A percentile compares a stretch with the other conserved stretches of the same genome.
Evolutionary conservation across 345 rosid genomes (phyloP).

Genomic region (Capsella bursapastoris): DNA sequence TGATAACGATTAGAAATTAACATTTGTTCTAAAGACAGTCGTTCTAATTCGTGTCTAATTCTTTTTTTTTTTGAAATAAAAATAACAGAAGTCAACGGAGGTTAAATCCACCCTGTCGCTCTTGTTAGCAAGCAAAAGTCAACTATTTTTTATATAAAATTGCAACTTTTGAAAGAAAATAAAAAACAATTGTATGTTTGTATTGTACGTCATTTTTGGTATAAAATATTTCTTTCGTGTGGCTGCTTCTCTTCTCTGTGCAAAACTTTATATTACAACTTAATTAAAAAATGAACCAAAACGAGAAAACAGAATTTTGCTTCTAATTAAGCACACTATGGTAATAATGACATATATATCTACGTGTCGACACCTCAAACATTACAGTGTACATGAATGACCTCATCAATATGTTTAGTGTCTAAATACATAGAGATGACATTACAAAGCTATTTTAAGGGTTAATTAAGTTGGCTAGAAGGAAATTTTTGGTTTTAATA

Average conservation of each 20-base stretch:
- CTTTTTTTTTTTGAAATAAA: neutral
- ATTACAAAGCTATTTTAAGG: neutral
- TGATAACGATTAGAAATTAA: neutral
- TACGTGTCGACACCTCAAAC: slow-evolving; percentile 16
- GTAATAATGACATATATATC: neutral
- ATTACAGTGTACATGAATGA: neutral
- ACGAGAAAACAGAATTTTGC: neutral
- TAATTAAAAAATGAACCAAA: neutral
- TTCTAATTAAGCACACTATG: neutral
- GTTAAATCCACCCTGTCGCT: slow-evolving; percentile 41
- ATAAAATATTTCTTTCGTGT: slow-evolving; percentile 2
- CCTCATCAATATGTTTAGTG: slow-evolving; percentile 2
- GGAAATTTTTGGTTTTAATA: neutral
- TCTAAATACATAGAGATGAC: neutral
- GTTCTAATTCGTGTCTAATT: too few species aligned
- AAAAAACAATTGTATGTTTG: neutral
- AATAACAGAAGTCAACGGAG: slow-evolving; percentile 30
- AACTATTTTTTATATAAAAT: slow-evolving; percentile 33
- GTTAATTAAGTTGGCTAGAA: too few species aligned
- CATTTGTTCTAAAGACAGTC: too few species aligned
- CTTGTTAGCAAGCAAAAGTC: slow-evolving; percentile 44
- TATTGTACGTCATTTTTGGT: slow-evolving; percentile 7
- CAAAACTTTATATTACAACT: neutral
- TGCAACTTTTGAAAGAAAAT: neutral
- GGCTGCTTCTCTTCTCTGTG: too few species aligned